phyloP scores from a whole-genome alignment of 176 grass and related monocot species.

The Eleusine coracana region DNA sequence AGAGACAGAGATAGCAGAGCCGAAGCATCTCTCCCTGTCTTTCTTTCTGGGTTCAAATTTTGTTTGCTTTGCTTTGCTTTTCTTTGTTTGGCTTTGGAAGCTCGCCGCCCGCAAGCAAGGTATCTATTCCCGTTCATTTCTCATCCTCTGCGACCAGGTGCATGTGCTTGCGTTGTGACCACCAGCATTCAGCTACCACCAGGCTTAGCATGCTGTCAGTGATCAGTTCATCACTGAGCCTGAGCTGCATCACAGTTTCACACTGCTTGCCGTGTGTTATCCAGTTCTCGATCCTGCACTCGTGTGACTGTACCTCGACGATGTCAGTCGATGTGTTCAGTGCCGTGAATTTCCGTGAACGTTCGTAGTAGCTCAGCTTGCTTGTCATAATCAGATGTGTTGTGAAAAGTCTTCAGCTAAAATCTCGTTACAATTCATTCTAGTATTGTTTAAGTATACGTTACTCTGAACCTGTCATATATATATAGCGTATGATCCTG shows the following conservation, averaged over 20 bases:
- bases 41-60: slow-evolving; percentile 50
- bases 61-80: slow-evolving; percentile 24
- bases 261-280: not conserved
- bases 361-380: not conserved
- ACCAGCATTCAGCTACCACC: not conserved
- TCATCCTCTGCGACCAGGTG: slow-evolving; percentile 14
- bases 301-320: not conserved
- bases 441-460: not conserved
- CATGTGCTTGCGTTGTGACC: not conserved
- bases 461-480: not conserved
- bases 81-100: slow-evolving; percentile 46
- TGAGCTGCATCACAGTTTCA: not conserved
- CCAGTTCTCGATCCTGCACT: not conserved
- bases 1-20: slow-evolving; percentile 49
- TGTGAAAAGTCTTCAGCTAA: not conserved
- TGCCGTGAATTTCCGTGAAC: not conserved
- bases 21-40: slow-evolving; percentile 50
- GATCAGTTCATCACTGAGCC: not conserved
- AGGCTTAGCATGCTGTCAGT: not conserved
- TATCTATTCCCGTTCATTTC: slow-evolving; percentile 53
- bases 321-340: not conserved
- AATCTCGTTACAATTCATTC: not conserved
- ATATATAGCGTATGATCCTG: not conserved
- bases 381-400: not conserved
- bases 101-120: slow-evolving; percentile 79